A percentile compares a stretch with the other conserved stretches of the same genome.
These are phyloP conservation scores for Syncephalis fuscata DNA, from an alignment of 371 early-diverging fungal genomes.

Conservation along the genomic window DNA sequence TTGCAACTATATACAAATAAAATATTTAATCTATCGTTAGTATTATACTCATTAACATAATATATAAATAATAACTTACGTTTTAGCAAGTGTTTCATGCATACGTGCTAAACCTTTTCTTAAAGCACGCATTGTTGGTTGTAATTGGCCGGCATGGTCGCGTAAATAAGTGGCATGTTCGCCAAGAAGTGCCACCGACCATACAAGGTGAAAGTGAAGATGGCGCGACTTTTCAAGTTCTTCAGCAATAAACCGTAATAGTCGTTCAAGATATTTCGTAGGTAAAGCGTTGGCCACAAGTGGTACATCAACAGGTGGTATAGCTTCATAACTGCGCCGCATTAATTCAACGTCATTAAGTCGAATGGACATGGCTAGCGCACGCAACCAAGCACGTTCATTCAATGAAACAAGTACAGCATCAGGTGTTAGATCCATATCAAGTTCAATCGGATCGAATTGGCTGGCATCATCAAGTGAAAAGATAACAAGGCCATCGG, in stretches of 20 bases:
- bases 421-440: conserved; percentile 87
- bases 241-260: conserved; percentile 64
- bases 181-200: conserved; percentile 54
- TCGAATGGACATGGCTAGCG: conserved; percentile 81
- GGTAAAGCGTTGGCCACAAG: conserved; percentile 65
- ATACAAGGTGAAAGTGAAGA: conserved; percentile 74
- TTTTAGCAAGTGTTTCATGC: conserved; percentile 56
- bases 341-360: conserved; percentile 69
- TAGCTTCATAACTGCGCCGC: conserved; percentile 56
- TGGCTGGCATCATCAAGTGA: conserved; percentile 76
- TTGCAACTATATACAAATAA: too few relatives aligned
- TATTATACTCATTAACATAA: too few relatives aligned
- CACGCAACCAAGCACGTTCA: conserved; percentile 59
- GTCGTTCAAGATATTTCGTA: conserved; percentile 59
- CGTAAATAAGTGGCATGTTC: conserved; percentile 72
- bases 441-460: conserved; percentile 96
- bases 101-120: conserved; percentile 54
- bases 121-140: conserved; percentile 56
- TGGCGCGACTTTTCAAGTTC: conserved; percentile 56
- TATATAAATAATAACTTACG: conserved; percentile 17
- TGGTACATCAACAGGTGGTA: conserved; percentile 59
- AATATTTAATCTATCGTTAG: too few relatives aligned
- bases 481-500: conserved; percentile 88
- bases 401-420: conserved; percentile 49
- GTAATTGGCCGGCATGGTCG: conserved; percentile 55